Evolutionary conservation across 2,329 filamentous ascomycete genomes (phyloP).

Genomic region (Trichoderma simmonsii): DNA sequence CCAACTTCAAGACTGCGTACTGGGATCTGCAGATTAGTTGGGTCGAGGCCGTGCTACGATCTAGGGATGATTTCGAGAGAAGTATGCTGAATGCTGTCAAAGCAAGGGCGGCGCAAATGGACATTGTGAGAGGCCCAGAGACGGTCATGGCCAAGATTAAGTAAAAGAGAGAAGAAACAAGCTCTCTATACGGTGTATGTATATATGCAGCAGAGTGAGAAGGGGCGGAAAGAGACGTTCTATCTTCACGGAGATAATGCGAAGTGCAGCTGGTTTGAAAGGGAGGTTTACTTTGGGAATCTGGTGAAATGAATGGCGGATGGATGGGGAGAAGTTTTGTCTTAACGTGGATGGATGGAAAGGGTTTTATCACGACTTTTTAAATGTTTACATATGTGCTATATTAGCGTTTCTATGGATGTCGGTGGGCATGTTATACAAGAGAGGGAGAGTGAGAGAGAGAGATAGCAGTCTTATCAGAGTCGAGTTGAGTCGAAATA

Average conservation of each 20-base stretch:
- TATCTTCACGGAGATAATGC: background rate
- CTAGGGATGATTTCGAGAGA: conserved; percentile 90
- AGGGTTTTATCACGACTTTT: background rate
- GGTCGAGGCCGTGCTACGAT: conserved; percentile 87
- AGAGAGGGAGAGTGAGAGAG: background rate
- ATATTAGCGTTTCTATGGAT: conserved; percentile 18
- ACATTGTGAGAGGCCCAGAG: conserved; percentile 75
- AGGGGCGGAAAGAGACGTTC: background rate
- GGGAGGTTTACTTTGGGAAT: background rate
- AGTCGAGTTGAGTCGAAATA: background rate
- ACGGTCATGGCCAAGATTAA: conserved; percentile 95
- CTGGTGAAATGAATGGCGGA: background rate
- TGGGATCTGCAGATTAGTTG: conserved; percentile 94
- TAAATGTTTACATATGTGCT: conserved; percentile 11
- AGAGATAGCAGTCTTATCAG: background rate
- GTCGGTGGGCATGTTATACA: conserved; percentile 6
- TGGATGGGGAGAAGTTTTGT: background rate
- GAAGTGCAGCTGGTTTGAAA: background rate
- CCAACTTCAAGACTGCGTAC: conserved; percentile 77
- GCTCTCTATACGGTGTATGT: background rate
- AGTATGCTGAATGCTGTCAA: conserved; percentile 87
- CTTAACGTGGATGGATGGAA: background rate
- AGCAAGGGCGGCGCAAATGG: conserved; percentile 79
- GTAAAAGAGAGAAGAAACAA: conserved; percentile 35
- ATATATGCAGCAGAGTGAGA: background rate